Evolutionary conservation across 495 filamentous ascomycete genomes (phyloP).

Genomic region (Penicillium chermesinum): DNA sequence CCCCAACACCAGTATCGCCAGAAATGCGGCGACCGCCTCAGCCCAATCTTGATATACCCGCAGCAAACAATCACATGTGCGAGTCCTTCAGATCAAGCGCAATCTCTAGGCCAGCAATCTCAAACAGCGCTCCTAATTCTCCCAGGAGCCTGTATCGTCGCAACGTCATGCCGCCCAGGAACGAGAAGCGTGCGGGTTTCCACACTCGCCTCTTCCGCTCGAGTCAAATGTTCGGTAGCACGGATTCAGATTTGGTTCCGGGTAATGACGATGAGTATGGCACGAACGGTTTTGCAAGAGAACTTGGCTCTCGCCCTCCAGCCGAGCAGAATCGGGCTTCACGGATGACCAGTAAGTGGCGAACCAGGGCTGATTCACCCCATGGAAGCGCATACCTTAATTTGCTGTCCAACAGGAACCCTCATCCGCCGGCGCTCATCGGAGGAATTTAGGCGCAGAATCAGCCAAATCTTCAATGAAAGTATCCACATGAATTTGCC

Average conservation of each 20-base stretch:
- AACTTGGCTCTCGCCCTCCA: not conserved
- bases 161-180: not conserved
- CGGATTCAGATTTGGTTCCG: not conserved
- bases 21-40: not conserved
- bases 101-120: constrained; percentile 6
- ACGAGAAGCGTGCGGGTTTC: constrained; percentile 17
- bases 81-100: constrained; percentile 5
- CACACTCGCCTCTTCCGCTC: constrained; percentile 9
- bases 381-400: no score
- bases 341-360: constrained; percentile 15
- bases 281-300: constrained; percentile 1
- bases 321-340: constrained; percentile 8
- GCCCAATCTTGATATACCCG: constrained; percentile 7
- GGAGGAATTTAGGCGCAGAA: constrained; percentile 33
- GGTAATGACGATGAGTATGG: constrained; percentile 3
- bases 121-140: not conserved
- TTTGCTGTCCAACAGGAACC: no score
- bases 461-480: constrained; percentile 38
- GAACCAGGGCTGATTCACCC: not conserved
- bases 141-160: constrained; percentile 7
- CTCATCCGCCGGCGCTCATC: constrained; percentile 30
- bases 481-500: constrained; percentile 24
- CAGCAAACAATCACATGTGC: constrained; percentile 7
- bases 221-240: constrained; percentile 3
- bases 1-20: constrained; percentile 1